These are phyloP conservation scores for Marasmius oreades DNA, from an alignment of 1,284 basidiomycete species.

Conservation along the genomic window DNA sequence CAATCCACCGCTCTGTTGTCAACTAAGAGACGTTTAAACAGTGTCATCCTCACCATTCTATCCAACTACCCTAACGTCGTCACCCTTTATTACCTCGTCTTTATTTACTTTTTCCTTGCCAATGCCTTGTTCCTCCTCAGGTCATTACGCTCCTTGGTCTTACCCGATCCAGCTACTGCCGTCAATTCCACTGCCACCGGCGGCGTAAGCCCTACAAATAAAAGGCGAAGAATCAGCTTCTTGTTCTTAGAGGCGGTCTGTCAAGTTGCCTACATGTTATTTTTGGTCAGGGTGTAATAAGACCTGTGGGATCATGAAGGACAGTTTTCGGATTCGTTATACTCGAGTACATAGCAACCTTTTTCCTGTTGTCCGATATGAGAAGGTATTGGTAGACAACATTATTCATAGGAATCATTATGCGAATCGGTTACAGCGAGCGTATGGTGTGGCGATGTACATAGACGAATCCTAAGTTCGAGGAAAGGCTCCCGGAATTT, in stretches of 20 bases:
- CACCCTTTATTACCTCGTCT: conserved; percentile 68
- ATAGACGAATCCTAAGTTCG: background rate
- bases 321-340: too few species aligned
- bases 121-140: conserved; percentile 85
- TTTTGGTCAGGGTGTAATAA: conserved; percentile 14
- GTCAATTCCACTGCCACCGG: conserved; percentile 24
- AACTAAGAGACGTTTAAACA: conserved; percentile 24
- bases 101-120: conserved; percentile 83
- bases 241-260: conserved; percentile 16
- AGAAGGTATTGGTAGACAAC: too few species aligned
- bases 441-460: background rate
- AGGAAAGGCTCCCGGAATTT: conserved; percentile 52
- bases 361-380: too few species aligned
- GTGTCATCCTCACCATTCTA: conserved; percentile 70
- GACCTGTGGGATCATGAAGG: too few species aligned
- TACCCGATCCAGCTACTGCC: conserved; percentile 9
- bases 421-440: background rate
- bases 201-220: conserved; percentile 23
- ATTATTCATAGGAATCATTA: background rate
- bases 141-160: conserved; percentile 14
- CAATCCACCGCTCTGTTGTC: background rate
- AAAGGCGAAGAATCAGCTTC: conserved; percentile 16
- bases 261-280: conserved; percentile 16
- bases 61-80: conserved; percentile 60
- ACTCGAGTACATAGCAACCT: too few species aligned